Evolutionary conservation across 2,329 filamentous ascomycete species (phyloP), one percentile per base, ranked within the genome.

Genomic region (Cercospora zeina): DNA sequence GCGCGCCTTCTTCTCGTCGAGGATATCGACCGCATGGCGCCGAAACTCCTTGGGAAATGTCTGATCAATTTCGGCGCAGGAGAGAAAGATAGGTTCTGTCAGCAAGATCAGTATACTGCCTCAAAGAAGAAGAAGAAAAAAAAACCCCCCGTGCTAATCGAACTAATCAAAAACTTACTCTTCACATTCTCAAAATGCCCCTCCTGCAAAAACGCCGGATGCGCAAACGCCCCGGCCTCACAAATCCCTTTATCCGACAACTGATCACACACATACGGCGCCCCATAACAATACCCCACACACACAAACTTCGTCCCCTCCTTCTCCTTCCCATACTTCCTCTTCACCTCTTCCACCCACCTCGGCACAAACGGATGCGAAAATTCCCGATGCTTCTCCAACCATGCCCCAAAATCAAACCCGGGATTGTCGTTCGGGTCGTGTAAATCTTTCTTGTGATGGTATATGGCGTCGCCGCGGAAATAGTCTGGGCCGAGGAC

Each of bases 331-430:
- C 75, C 77, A 60, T 77, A 80, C 47, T 71, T 63, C 27, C 65
- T 57, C 34, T 73, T 75, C 34, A 79, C 77, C 1, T 74, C 76
- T 5, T 72, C 70, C 0, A 74, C 73, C 81, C 81, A 83, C 59
- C 70, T 71, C 0, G 80, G 79, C 0, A 81, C 77, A n/a, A 74
- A 73, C 37, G 75, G 76, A 3, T 73, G 68, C 0, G 81, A 80
- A 64, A 79, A 81, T 3, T 68, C 66, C 13, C 68, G 73, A 62
- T 83, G 78, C 69, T 82, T 82, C 31, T 62, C 58, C 60, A 78
- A 79, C 81, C 81, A 83, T 5, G 78, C 80, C 33, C 77, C 77
- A 21, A 76, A 78, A 68, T 83, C 80, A 61, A 83, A 83, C 30
- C 69, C 73, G 2, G 75, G 73, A 19, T 77, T 70, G 13, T 64